Evolutionary conservation across 1,284 basidiomycete genomes (phyloP).

Genomic region (Cryptococcus maquisensis): DNA sequence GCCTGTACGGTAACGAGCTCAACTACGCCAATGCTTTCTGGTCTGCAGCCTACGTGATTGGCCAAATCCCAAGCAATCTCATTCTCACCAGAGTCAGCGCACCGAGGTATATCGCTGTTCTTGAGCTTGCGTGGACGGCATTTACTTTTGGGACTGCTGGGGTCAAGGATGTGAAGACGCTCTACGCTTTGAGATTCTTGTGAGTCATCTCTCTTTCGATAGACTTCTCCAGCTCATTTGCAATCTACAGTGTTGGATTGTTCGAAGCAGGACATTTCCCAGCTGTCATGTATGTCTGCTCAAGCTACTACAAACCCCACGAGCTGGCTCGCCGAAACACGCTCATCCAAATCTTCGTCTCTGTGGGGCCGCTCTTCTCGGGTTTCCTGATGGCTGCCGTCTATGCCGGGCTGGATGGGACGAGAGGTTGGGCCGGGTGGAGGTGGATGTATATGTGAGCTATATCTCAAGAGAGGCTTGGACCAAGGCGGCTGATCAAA

Average conservation of each 20-base stretch:
- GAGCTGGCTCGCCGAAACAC: slow-evolving; percentile 30
- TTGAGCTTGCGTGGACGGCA: slow-evolving; percentile 25
- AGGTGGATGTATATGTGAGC: slow-evolving; percentile 27
- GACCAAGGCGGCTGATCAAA: not conserved
- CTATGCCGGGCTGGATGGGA: slow-evolving; percentile 17
- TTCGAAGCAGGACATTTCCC: slow-evolving; percentile 34
- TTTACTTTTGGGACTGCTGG: slow-evolving; percentile 25
- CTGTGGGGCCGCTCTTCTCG: slow-evolving; percentile 25
- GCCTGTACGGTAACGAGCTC: slow-evolving; percentile 61
- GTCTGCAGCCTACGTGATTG: slow-evolving; percentile 31
- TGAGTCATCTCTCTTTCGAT: slow-evolving; percentile 3
- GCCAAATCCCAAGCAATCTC: slow-evolving; percentile 28
- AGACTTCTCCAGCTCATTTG: not conserved
- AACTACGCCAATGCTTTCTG: slow-evolving; percentile 50
- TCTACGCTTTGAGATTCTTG: slow-evolving; percentile 31
- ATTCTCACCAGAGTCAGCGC: slow-evolving; percentile 26
- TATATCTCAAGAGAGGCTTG: too few species aligned
- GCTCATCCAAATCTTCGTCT: slow-evolving; percentile 26
- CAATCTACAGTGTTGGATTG: slow-evolving; percentile 17
- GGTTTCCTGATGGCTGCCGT: slow-evolving; percentile 32
- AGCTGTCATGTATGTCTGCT: slow-evolving; percentile 28
- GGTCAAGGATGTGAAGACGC: slow-evolving; percentile 18
- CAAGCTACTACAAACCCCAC: slow-evolving; percentile 32
- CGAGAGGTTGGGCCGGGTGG: slow-evolving; percentile 21
- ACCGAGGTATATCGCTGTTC: slow-evolving; percentile 27